Evolutionary conservation across 345 rosid genomes (phyloP), one percentile per base, ranked within the genome.

Genomic region (Euclidium syriacum): DNA sequence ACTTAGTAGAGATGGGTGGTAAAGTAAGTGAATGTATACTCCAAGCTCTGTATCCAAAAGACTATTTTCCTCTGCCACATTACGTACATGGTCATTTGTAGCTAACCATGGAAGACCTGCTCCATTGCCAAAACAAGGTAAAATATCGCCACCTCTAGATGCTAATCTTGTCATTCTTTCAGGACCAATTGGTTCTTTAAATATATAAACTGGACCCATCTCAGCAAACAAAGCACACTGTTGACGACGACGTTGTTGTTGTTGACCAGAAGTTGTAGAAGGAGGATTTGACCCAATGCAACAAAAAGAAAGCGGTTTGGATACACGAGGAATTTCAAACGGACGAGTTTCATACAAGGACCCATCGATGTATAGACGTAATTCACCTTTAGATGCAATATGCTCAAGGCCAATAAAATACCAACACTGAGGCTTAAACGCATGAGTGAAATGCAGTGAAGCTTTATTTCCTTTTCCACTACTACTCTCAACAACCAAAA

Each of bases 351-450:
- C 97, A 58, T 85, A 90, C 75, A 94, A 82, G 27, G 95, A 76
- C 33, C 99, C 99, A 62, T 94, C 91, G 56, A 94, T 80, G 52
- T 87, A 90, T 38, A 94, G 68, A 66, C 97, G 81, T 56, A 94
- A 67, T 48, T 90, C 97, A 79, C 95, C 85, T 68, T 90, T 96
- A 51, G 90, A 81, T 87, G 75, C 74, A 71, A 9, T 73, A 80
- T 94, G 99, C 75, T 94, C 99, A 63, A 94, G 72, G 16, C 96
- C 97, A 78, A 94, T 80, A 73, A 90, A 90, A 70, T 90, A 94
- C 99, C 99, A 90, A 76, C 97, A 85, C 29, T 94, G 99, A 24
- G 99, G 95, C 82, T 90, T 81, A 72, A 94, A 94, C 50, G 97
- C 99, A 80, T 94, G 91, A 67, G 99, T 87, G 73, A 94, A 94